Evolutionary conservation across 768 basidiomycete genomes (phyloP).

Genomic region (Crepidotus variabilis): DNA sequence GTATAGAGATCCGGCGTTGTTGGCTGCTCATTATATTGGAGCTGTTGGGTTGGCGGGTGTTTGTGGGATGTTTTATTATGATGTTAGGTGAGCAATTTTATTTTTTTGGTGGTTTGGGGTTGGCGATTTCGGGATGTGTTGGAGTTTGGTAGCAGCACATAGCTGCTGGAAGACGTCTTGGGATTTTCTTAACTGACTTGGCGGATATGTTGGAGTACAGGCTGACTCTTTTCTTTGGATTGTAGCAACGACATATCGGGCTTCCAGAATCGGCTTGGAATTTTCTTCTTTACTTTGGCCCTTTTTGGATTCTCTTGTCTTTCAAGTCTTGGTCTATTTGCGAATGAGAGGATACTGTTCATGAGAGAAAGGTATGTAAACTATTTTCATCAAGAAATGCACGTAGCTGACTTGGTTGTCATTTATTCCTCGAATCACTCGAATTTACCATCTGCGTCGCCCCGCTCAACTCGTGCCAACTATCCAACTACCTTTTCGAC

Average conservation of each 20-base stretch:
- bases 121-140: background rate
- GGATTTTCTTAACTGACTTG: too few relatives aligned
- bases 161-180: too few relatives aligned
- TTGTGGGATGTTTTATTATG: slow-evolving; percentile 91
- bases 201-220: too few relatives aligned
- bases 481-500: background rate
- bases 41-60: slow-evolving; percentile 88
- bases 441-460: too few relatives aligned
- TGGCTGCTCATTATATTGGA: slow-evolving; percentile 87
- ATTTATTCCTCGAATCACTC: too few relatives aligned
- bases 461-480: too few relatives aligned
- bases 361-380: slow-evolving; percentile 87
- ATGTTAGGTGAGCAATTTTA: slow-evolving; percentile 64
- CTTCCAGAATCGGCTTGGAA: slow-evolving; percentile 93
- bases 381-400: background rate
- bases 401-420: too few relatives aligned
- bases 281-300: slow-evolving; percentile 97
- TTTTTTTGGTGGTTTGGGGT: background rate
- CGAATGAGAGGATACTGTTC: slow-evolving; percentile 93
- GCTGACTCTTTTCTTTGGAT: background rate
- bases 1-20: slow-evolving; percentile 89
- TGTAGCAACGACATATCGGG: slow-evolving; percentile 81
- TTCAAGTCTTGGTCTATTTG: slow-evolving; percentile 90
- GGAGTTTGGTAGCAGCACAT: background rate
- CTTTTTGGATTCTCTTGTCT: slow-evolving; percentile 96